A percentile compares a stretch with the other conserved stretches of the same genome.
Evolutionary conservation across 352 stramenopile species (phyloP).

Genomic region (Phytophthora megakarya): DNA sequence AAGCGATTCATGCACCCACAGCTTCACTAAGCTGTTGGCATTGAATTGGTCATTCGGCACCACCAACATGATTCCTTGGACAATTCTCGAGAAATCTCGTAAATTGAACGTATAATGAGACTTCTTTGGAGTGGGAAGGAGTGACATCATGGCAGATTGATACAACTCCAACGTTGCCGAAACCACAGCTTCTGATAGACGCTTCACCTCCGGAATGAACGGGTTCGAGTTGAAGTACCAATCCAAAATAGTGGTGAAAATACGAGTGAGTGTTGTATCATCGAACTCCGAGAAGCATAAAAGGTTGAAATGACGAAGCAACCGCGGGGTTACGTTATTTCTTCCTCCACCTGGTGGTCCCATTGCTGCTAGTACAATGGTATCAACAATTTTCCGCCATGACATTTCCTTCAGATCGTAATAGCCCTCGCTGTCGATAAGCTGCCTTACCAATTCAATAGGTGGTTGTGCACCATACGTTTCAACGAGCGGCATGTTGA

Average conservation of each 20-base stretch:
- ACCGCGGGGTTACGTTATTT: constrained; percentile 90
- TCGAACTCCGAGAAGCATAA: constrained; percentile 95
- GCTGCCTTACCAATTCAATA: constrained; percentile 92
- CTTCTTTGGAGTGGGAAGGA: constrained; percentile 94
- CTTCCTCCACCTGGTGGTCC: constrained; percentile 90
- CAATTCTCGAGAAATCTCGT: constrained; percentile 92
- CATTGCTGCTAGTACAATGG: constrained; percentile 91
- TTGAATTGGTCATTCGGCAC: constrained; percentile 83
- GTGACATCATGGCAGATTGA: constrained; percentile 73
- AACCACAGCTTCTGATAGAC: constrained; percentile 79
- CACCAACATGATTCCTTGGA: constrained; percentile 94
- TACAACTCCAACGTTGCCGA: constrained; percentile 93
- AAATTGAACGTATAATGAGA: constrained; percentile 97
- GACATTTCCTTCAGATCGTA: constrained; percentile 95
- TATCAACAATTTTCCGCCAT: constrained; percentile 92
- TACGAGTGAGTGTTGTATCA: constrained; percentile 90
- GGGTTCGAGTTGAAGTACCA: constrained; percentile 79
- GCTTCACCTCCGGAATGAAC: constrained; percentile 78
- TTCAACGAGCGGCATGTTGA: constrained; percentile 96
- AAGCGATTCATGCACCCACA: constrained; percentile 95
- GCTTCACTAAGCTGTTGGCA: constrained; percentile 82
- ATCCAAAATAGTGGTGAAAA: constrained; percentile 92
- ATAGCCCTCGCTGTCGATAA: constrained; percentile 90
- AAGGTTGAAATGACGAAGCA: constrained; percentile 93
- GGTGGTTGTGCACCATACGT: constrained; percentile 93